Conservation (phyloP, 2,329 filamentous ascomycete species). For the Penicillium sp. region DNA sequence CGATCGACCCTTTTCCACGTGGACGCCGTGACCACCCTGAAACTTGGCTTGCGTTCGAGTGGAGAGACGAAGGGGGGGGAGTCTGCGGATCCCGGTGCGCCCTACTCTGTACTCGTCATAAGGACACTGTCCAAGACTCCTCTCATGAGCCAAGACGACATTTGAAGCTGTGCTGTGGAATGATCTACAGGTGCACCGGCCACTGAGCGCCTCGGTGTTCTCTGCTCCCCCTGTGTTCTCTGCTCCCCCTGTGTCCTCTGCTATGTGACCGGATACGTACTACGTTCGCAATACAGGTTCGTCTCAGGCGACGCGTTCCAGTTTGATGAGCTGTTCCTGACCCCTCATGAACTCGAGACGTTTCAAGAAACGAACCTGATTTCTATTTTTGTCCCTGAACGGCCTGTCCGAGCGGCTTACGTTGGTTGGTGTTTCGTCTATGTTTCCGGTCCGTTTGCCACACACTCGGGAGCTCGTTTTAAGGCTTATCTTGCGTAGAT, state of each 20-base stretch:
- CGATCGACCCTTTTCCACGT: constrained; percentile 6
- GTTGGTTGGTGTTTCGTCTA: constrained; percentile 14
- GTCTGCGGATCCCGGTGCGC: neutral
- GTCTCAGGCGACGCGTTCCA: constrained; percentile 2
- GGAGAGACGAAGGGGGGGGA: neutral
- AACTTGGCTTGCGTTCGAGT: neutral
- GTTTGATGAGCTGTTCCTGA: constrained; percentile 7
- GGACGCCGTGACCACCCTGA: constrained; percentile 1
- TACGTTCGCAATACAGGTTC: neutral
- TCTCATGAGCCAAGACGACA: neutral
- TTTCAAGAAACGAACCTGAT: constrained; percentile 5
- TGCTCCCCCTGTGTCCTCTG: neutral
- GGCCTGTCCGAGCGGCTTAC: constrained; percentile 5
- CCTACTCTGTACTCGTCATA: neutral
- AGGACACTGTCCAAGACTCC: neutral
- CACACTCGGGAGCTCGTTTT: neutral
- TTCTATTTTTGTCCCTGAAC: constrained; percentile 12
- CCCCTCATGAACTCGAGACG: constrained; percentile 4
- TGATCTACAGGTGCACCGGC: neutral
- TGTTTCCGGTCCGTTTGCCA: constrained; percentile 13
- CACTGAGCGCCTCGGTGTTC: neutral
- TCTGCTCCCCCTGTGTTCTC: neutral
- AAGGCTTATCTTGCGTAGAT: neutral
- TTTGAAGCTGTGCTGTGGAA: neutral
- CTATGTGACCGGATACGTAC: too few relatives aligned